Percentiles rank a stretch among this genome's conserved stretches.
Evolutionary conservation across 345 rosid species (phyloP).

Genomic region (Eucalyptus curtisii): DNA sequence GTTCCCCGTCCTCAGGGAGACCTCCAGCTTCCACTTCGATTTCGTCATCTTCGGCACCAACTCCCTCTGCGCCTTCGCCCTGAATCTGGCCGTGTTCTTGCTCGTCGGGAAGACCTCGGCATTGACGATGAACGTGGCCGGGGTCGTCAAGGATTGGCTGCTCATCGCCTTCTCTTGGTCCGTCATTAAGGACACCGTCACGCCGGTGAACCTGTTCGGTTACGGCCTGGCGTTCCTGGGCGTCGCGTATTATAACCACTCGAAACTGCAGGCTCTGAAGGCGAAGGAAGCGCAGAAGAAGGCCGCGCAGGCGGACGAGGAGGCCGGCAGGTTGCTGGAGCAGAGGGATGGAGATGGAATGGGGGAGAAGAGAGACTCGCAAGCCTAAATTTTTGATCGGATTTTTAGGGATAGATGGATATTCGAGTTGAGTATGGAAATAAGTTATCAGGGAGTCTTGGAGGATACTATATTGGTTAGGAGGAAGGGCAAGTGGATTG

Average conservation of each 20-base stretch:
- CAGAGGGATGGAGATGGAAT: slow-evolving; percentile 57
- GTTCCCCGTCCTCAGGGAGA: slow-evolving; percentile 49
- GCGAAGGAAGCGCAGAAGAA: slow-evolving; percentile 91
- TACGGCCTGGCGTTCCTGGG: slow-evolving; percentile 90
- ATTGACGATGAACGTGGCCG: slow-evolving; percentile 96
- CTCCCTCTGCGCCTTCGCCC: slow-evolving; percentile 77
- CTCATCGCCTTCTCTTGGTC: slow-evolving; percentile 98
- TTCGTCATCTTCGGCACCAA: slow-evolving; percentile 81
- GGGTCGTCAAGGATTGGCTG: slow-evolving; percentile 94
- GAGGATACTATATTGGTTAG: neutral
- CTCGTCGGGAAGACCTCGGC: slow-evolving; percentile 97
- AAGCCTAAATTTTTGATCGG: slow-evolving; percentile 16
- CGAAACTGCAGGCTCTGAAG: slow-evolving; percentile 86
- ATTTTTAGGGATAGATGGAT: neutral
- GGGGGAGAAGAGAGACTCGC: slow-evolving; percentile 46
- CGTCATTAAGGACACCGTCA: slow-evolving; percentile 90
- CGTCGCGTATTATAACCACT: slow-evolving; percentile 84
- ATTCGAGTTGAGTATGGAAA: neutral
- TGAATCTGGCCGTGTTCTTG: slow-evolving; percentile 90
- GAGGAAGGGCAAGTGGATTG: neutral
- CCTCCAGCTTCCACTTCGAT: slow-evolving; percentile 88
- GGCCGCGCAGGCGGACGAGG: slow-evolving; percentile 56
- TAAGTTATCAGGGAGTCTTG: neutral
- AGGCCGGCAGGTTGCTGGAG: slow-evolving; percentile 75
- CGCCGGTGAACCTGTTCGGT: slow-evolving; percentile 75